A percentile compares a stretch with the other conserved stretches of the same genome.
These are phyloP conservation scores for Vaccinium macrocarpon DNA, from an alignment of 148 eudicot genomes.

Conservation along the genomic window DNA sequence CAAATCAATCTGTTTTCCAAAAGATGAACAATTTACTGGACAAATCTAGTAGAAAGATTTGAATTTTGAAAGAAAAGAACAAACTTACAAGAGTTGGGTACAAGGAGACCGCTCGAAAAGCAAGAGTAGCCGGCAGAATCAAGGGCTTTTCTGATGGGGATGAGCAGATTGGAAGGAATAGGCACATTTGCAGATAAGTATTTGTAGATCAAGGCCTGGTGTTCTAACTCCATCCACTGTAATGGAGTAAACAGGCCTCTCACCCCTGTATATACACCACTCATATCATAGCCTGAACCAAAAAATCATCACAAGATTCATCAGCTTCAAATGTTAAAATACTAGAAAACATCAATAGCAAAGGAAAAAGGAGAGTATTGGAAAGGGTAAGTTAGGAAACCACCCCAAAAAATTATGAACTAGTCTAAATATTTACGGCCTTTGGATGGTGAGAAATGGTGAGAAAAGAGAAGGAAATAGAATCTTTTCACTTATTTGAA, in stretches of 20 bases:
- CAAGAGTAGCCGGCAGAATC: conserved; percentile 51
- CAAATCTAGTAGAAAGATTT: not conserved
- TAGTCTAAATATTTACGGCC: conserved; percentile 22
- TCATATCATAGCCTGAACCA: conserved; percentile 47
- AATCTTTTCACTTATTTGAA: not conserved
- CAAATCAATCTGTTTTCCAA: not conserved
- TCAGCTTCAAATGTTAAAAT: not conserved
- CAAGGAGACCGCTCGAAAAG: conserved; percentile 31
- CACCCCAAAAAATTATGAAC: not conserved
- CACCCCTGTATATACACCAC: conserved; percentile 34
- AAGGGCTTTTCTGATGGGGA: conserved; percentile 62
- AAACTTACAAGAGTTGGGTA: conserved; percentile 42
- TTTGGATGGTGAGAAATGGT: not conserved
- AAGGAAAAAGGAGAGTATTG: not conserved
- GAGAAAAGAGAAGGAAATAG: not conserved
- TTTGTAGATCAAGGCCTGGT: conserved; percentile 76
- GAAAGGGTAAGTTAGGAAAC: not conserved
- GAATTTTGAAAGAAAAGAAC: not conserved
- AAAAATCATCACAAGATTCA: not conserved
- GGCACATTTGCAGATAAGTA: conserved; percentile 58
- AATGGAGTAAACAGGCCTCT: conserved; percentile 64
- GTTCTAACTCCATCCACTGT: conserved; percentile 72
- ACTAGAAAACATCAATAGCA: not conserved
- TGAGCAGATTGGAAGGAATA: conserved; percentile 54
- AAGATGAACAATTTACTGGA: not conserved